These are phyloP conservation scores for Elongisporangium undulatum DNA, from an alignment of 352 stramenopile genomes.

Conservation along the genomic window DNA sequence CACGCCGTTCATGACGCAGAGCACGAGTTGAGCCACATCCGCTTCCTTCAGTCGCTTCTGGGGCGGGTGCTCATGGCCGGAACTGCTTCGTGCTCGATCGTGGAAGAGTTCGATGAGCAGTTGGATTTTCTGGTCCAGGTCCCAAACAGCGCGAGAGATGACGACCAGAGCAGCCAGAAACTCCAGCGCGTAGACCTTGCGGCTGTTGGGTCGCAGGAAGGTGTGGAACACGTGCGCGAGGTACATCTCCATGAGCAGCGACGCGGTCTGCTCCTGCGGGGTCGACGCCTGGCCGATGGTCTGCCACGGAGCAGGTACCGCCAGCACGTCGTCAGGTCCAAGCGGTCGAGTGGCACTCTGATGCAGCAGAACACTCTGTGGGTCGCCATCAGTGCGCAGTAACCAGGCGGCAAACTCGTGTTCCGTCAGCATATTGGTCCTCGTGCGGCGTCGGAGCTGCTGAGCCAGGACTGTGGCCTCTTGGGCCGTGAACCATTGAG, in stretches of 20 bases:
- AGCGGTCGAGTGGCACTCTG: not conserved
- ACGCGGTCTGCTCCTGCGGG: conserved; percentile 3
- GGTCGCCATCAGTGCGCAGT: not conserved
- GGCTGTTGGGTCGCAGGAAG: conserved; percentile 18
- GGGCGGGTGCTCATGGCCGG: conserved; percentile 4
- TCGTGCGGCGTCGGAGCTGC: conserved; percentile 21
- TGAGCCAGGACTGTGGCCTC: conserved; percentile 32
- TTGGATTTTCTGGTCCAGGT: conserved; percentile 43
- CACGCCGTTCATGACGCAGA: conserved; percentile 56
- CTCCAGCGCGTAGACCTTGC: conserved; percentile 46
- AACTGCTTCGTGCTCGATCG: conserved; percentile 18
- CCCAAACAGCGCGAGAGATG: conserved; percentile 60
- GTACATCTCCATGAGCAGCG: conserved; percentile 37
- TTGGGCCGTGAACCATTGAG: conserved; percentile 59
- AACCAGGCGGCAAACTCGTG: conserved; percentile 25
- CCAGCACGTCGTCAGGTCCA: not conserved
- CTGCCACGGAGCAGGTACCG: not conserved
- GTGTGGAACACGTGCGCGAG: conserved; percentile 64
- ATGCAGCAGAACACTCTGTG: not conserved
- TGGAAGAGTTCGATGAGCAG: conserved; percentile 57
- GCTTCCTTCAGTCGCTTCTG: conserved; percentile 41
- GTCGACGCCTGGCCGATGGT: not conserved
- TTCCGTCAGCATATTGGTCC: conserved; percentile 28
- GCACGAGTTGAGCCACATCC: conserved; percentile 44
- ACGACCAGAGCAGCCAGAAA: conserved; percentile 58